Conservation (phyloP, 2,329 filamentous ascomycete genomes). For the Ustulina deusta region DNA sequence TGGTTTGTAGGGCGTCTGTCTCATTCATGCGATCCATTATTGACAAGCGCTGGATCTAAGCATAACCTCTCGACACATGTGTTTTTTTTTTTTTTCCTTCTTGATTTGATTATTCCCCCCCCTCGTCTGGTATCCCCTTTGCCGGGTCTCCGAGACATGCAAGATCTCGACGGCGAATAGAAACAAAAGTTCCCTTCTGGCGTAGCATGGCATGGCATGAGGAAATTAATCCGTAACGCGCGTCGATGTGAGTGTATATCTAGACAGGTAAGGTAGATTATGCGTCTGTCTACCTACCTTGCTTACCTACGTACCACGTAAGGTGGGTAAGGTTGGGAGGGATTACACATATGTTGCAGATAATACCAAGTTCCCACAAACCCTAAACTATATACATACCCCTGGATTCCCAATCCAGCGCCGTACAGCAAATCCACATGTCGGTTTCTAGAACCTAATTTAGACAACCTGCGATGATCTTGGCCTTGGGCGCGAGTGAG, state of each 20-base stretch:
- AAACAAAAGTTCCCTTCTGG: conserved; percentile 7
- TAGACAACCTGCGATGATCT: conserved; percentile 20
- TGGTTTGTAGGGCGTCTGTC: conserved; percentile 18
- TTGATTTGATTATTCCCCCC: background rate
- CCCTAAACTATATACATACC: conserved; percentile 11
- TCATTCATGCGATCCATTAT: conserved; percentile 27
- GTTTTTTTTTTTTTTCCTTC: background rate
- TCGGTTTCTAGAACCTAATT: conserved; percentile 21
- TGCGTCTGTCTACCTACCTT: background rate
- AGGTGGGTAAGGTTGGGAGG: background rate
- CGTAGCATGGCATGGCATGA: conserved; percentile 4
- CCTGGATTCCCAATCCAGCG: conserved; percentile 30
- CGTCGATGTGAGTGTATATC: background rate
- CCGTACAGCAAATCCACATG: conserved; percentile 30
- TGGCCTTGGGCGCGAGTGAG: background rate
- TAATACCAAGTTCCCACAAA: conserved; percentile 8
- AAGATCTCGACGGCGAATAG: conserved; percentile 9
- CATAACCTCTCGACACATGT: background rate
- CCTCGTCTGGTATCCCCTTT: background rate
- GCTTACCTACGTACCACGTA: background rate
- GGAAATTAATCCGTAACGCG: conserved; percentile 6
- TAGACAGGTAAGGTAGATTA: background rate
- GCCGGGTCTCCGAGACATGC: background rate
- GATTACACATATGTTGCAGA: conserved; percentile 2
- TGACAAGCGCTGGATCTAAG: conserved; percentile 12